A percentile compares a stretch with the other conserved stretches of the same genome.
Conservation (phyloP, 768 basidiomycete species). For the Mycena vulgaris region DNA sequence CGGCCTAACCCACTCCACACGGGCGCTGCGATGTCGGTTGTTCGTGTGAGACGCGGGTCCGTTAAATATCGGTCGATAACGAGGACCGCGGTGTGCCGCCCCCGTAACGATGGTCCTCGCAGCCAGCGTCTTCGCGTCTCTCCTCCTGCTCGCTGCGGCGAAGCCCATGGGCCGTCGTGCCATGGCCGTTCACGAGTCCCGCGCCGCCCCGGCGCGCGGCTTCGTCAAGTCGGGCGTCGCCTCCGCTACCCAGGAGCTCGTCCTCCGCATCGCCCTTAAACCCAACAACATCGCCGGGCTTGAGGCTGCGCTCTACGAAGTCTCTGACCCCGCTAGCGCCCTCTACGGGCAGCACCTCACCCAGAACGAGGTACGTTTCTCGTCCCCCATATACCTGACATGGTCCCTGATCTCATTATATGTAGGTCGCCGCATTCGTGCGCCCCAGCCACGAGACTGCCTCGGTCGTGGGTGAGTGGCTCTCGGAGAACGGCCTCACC, state of each 20-base stretch:
- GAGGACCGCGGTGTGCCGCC: no score
- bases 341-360: not conserved
- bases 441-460: constrained; percentile 52
- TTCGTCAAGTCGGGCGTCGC: constrained; percentile 17
- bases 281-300: constrained; percentile 23
- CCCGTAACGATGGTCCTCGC: constrained; percentile 23
- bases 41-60: no score
- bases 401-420: not conserved
- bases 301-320: not conserved
- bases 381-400: not conserved
- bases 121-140: constrained; percentile 7
- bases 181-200: constrained; percentile 20
- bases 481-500: constrained; percentile 49
- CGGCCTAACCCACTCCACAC: no score
- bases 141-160: constrained; percentile 14
- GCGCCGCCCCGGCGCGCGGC: not conserved
- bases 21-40: no score
- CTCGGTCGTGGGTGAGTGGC: constrained; percentile 52
- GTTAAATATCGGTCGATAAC: no score
- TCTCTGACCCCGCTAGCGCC: not conserved
- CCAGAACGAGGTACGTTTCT: not conserved
- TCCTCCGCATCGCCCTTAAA: constrained; percentile 22
- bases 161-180: constrained; percentile 22
- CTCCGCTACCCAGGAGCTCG: constrained; percentile 2
- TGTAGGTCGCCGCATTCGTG: constrained; percentile 54